These are phyloP conservation scores for Trichothecium sympodiale DNA, from an alignment of 2,329 filamentous ascomycete species.

Conservation along the genomic window DNA sequence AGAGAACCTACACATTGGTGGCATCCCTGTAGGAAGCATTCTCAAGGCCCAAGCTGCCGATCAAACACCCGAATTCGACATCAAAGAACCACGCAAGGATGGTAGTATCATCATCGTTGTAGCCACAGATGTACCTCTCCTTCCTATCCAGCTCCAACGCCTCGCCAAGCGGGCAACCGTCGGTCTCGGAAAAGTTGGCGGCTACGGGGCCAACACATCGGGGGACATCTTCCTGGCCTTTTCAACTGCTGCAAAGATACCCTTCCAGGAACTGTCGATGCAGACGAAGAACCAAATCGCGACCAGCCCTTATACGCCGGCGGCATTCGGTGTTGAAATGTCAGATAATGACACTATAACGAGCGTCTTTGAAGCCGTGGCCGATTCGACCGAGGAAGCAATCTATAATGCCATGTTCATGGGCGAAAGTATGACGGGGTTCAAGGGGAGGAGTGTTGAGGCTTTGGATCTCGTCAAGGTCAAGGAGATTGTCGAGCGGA, in stretches of 20 bases:
- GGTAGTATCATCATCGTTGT: constrained; percentile 24
- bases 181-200: constrained; percentile 48
- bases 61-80: constrained; percentile 8
- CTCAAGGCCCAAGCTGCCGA: constrained; percentile 29
- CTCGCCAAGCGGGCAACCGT: constrained; percentile 51
- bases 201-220: constrained; percentile 49
- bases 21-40: constrained; percentile 50
- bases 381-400: constrained; percentile 53
- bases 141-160: constrained; percentile 24
- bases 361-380: constrained; percentile 47
- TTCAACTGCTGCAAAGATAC: constrained; percentile 45
- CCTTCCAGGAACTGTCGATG: constrained; percentile 18
- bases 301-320: constrained; percentile 29
- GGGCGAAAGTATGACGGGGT: constrained; percentile 47
- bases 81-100: constrained; percentile 17
- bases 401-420: constrained; percentile 55
- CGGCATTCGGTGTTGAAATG: constrained; percentile 12
- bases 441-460: constrained; percentile 35
- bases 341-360: constrained; percentile 44
- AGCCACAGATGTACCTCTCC: constrained; percentile 19
- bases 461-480: constrained; percentile 35
- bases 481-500: constrained; percentile 29
- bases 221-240: constrained; percentile 60
- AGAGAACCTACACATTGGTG: constrained; percentile 44
- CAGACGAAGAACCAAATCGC: constrained; percentile 12